Evolutionary conservation across 169 alveolate genomes (phyloP), one percentile per base, ranked within the genome.

Genomic region (Cryptosporidium sp.): DNA sequence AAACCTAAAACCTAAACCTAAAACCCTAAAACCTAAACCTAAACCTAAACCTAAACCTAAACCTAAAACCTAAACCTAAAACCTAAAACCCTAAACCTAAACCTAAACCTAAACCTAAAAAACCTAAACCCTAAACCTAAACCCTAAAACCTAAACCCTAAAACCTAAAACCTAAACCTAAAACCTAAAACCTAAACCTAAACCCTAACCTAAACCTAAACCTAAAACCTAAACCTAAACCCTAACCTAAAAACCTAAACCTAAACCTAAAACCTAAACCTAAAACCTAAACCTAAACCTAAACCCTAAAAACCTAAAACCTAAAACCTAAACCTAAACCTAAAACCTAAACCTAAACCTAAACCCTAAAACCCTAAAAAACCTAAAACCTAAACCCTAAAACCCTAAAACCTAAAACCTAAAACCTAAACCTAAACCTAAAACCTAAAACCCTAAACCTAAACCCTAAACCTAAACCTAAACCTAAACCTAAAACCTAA

Each of bases 401-500:
- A 45, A 45, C 52, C 52, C 52, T 45, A 45, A 45, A 45, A 7
- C 52, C 12, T 8, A 45, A 45, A 14, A 7, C 69, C 33, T n/a
- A 58, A 58, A 58, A 18, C 69, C 69, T 23, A n/a, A 58, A 58
- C 69, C 33, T n/a, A 58, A 58, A n/a, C 69, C 69, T 58, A 58
- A 58, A 58, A 58, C 69, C 69, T 58, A 58, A 58, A 58, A 58
- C 9, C 69, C n/a, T n/a, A n/a, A n/a, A n/a, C n/a, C n/a, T n/a
- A n/a, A n/a, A n/a, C n/a, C n/a, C n/a, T n/a, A n/a, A n/a, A n/a
- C n/a, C n/a, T n/a, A n/a, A n/a, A n/a, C n/a, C n/a, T n/a, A n/a
- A n/a, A n/a, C n/a, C n/a, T n/a, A n/a, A n/a, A n/a, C 69, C 33
- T 8, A 58, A 58, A 58, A 58, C 9, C 7, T 45, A 45, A 12